A percentile compares a stretch with the other conserved stretches of the same genome.
phyloP scores from a whole-genome alignment of 768 basidiomycete species.

The Kwoniella sp. region DNA sequence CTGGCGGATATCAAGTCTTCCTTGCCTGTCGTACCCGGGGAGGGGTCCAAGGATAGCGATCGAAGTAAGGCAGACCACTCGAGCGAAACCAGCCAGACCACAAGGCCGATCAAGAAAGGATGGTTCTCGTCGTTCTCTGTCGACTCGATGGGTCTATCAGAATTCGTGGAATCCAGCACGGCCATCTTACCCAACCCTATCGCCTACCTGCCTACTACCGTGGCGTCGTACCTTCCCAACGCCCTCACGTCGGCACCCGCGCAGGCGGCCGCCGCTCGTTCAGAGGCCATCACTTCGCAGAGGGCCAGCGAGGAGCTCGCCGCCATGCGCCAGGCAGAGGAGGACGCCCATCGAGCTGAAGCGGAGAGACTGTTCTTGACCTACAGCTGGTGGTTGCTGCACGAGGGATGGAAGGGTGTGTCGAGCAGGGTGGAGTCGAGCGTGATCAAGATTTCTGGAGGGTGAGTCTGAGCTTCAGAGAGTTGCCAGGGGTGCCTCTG shows the following conservation, averaged over 20 bases:
- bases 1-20: conserved; percentile 67
- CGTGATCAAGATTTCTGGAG: conserved; percentile 77
- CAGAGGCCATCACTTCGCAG: no score
- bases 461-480: conserved; percentile 58
- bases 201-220: conserved; percentile 12
- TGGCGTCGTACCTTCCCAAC: conserved; percentile 17
- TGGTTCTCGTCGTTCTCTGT: conserved; percentile 26
- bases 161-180: conserved; percentile 17
- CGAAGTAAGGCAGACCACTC: background rate
- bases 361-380: conserved; percentile 76
- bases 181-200: conserved; percentile 24
- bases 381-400: conserved; percentile 86
- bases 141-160: conserved; percentile 25
- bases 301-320: conserved; percentile 49
- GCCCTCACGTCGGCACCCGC: conserved; percentile 7
- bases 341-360: conserved; percentile 52
- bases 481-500: background rate
- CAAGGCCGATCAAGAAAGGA: background rate
- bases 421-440: conserved; percentile 66
- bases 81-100: background rate
- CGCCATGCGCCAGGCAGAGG: conserved; percentile 12
- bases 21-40: conserved; percentile 23
- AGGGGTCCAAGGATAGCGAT: background rate
- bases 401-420: conserved; percentile 86
- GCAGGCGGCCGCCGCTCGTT: conserved; percentile 36